Evolutionary conservation across 768 basidiomycete genomes (phyloP).

Genomic region (Mycena sanguinolenta): DNA sequence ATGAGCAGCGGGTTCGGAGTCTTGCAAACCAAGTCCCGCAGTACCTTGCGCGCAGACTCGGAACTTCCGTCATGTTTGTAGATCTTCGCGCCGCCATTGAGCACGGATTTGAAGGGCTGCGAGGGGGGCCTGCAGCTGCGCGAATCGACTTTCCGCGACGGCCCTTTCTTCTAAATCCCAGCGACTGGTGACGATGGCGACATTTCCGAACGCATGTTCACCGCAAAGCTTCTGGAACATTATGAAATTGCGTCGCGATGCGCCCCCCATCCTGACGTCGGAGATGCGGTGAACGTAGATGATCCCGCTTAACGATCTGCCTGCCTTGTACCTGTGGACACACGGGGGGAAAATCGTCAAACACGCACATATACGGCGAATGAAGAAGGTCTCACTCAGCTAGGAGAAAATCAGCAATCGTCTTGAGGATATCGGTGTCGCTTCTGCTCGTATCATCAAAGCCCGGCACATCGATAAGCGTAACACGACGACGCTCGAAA

Average conservation of each 20-base stretch:
- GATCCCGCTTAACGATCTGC: conserved; percentile 51
- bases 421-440: conserved; percentile 40
- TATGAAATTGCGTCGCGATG: conserved; percentile 57
- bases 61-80: conserved; percentile 51
- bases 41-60: conserved; percentile 52
- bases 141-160: conserved; percentile 42
- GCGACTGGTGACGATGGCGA: conserved; percentile 64
- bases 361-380: not conserved
- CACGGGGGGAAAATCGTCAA: not conserved
- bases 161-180: conserved; percentile 55
- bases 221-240: conserved; percentile 66
- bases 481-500: conserved; percentile 21
- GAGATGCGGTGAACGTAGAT: conserved; percentile 61
- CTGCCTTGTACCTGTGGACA: conserved; percentile 38
- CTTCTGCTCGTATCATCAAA: conserved; percentile 40
- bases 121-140: conserved; percentile 53
- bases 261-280: conserved; percentile 55
- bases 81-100: conserved; percentile 54
- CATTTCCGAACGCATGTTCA: conserved; percentile 54
- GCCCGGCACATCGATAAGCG: conserved; percentile 42
- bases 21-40: conserved; percentile 47
- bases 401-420: conserved; percentile 30
- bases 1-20: too few relatives aligned
- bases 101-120: conserved; percentile 54
- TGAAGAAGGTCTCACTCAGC: conserved; percentile 3